Evolutionary conservation across 148 eudicot genomes (phyloP), one percentile per base, ranked within the genome.

Genomic region (Chenopodium quinoa): DNA sequence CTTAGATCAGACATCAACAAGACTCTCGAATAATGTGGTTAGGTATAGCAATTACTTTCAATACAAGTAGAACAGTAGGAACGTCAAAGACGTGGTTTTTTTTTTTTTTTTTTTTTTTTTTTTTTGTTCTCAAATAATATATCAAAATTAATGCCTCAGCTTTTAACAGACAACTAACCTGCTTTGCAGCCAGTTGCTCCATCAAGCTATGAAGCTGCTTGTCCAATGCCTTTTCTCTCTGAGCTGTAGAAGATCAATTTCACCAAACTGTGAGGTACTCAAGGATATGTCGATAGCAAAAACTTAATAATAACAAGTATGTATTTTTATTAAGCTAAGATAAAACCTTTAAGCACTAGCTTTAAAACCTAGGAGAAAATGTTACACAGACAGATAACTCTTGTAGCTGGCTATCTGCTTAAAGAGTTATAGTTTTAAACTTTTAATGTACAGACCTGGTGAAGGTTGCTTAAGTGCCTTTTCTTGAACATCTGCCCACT

Each of bases 151-250:
- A 19, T 44, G 37, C 14, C 74, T 58, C n/a, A 7, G 34, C 78
- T 76, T 23, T 52, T 11, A 17, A 46, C n/a, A 1, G 78, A 80
- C 69, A 60, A 81, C 78, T 75, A 32, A 95, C 99, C 99, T 96
- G 98, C 82, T 96, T 96, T 78, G 90, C 77, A 27, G 95, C 98
- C 60, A 96, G 87, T 88, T 96, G 99, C 82, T 96, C 98, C 77
- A 96, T 89, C 82, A 92, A 86, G 92, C 97, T 90, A 84, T 96
- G 97, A 76, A 96, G 97, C 87, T 96, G 99, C 86, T 90, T 92
- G 82, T 96, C 98, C 90, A 96, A 77, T 71, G 91, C 86, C 82
- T 96, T 93, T 87, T 96, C 99, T 84, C 99, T 88, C 82, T 94
- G 98, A 84, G 90, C 99, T 96, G 95, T 69, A 88, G 9, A 70